Percentiles rank a stretch among this genome's conserved stretches.
phyloP scores from a whole-genome alignment of 2,329 filamentous ascomycete species.

The Lithohypha guttulata region DNA sequence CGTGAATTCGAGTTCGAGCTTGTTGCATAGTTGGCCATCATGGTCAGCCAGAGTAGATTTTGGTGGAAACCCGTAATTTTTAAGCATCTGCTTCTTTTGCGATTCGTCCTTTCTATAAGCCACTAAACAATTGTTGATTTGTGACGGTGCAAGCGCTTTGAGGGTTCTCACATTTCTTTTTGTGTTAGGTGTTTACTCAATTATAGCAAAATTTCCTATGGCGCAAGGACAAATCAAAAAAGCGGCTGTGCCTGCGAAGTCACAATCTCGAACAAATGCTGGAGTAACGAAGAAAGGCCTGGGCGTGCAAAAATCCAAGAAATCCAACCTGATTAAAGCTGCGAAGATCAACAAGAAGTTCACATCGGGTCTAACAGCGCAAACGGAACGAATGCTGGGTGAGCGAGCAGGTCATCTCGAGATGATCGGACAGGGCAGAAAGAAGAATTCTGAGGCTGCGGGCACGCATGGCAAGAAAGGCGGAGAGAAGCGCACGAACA shows the following conservation, averaged over 20 bases:
- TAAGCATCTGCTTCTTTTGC: no score
- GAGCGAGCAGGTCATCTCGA: conserved; percentile 61
- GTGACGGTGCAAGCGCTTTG: no score
- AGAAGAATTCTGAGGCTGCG: conserved; percentile 37
- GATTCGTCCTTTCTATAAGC: no score
- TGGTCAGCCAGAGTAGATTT: no score
- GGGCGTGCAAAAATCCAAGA: conserved; percentile 57
- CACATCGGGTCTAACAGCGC: conserved; percentile 48
- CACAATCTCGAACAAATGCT: conserved; percentile 5
- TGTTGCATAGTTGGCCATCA: background rate
- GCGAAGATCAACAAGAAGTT: conserved; percentile 58
- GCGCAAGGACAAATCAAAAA: conserved; percentile 21
- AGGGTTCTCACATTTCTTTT: no score
- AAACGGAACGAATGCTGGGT: conserved; percentile 58
- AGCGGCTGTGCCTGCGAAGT: conserved; percentile 7
- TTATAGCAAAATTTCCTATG: no score
- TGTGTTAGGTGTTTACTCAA: no score
- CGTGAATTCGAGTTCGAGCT: background rate
- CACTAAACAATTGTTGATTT: no score
- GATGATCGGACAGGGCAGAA: conserved; percentile 56
- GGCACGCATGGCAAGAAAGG: conserved; percentile 6
- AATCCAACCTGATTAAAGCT: conserved; percentile 47
- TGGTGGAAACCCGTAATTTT: no score
- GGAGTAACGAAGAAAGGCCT: conserved; percentile 47
- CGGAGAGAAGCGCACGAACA: conserved; percentile 12